phyloP scores from a whole-genome alignment of 371 early-diverging fungal species.

The Mucor sp. region DNA sequence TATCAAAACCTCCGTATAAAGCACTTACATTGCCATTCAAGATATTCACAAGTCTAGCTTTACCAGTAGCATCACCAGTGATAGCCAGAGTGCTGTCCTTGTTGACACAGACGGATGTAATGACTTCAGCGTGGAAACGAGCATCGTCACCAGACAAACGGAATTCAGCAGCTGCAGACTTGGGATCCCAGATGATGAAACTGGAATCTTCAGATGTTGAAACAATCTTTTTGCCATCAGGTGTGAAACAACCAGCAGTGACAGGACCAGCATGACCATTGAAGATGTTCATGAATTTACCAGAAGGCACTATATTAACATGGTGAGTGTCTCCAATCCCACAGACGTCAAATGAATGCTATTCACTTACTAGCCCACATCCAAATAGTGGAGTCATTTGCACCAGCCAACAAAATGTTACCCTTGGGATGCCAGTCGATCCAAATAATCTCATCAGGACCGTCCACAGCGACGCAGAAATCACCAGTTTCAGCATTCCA shows the following conservation, averaged over 20 bases:
- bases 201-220: conserved; percentile 86
- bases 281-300: conserved; percentile 93
- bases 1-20: not conserved
- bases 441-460: conserved; percentile 87
- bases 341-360: not conserved
- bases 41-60: conserved; percentile 76
- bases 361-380: conserved; percentile 80
- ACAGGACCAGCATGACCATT: conserved; percentile 85
- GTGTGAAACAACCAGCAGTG: conserved; percentile 87
- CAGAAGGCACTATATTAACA: conserved; percentile 67
- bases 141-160: conserved; percentile 74
- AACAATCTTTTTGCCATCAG: conserved; percentile 83
- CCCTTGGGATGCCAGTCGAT: conserved; percentile 96
- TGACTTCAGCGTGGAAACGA: conserved; percentile 85
- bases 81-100: conserved; percentile 77
- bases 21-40: conserved; percentile 63
- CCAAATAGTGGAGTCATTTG: conserved; percentile 90
- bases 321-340: not conserved
- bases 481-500: conserved; percentile 70
- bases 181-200: conserved; percentile 93
- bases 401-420: conserved; percentile 85
- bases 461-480: conserved; percentile 74
- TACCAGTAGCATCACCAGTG: conserved; percentile 82
- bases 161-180: conserved; percentile 70
- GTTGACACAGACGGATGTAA: conserved; percentile 78